Conservation (phyloP, 768 basidiomycete species). For the Jaapia argillacea region DNA sequence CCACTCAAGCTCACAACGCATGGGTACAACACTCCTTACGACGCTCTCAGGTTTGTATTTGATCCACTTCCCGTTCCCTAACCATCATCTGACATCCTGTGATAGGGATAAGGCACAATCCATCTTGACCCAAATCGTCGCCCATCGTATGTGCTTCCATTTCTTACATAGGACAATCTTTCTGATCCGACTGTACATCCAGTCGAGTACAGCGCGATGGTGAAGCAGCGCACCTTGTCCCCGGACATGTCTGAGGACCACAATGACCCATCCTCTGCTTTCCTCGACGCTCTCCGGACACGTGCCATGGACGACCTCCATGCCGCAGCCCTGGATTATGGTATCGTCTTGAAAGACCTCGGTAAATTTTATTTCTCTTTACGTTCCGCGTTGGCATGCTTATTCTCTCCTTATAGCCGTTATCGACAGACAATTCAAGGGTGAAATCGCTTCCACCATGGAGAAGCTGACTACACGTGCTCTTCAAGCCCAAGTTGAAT, state of each 20-base stretch:
- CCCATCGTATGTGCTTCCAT: slow-evolving; percentile 52
- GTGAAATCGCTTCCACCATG: slow-evolving; percentile 76
- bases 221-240: slow-evolving; percentile 73
- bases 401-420: slow-evolving; percentile 42
- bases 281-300: slow-evolving; percentile 72
- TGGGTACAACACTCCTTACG: slow-evolving; percentile 78
- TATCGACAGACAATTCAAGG: slow-evolving; percentile 83
- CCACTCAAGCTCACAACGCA: slow-evolving; percentile 55
- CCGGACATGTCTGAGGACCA: slow-evolving; percentile 69
- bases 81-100: background rate
- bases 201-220: slow-evolving; percentile 52
- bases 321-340: slow-evolving; percentile 72
- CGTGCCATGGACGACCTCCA: slow-evolving; percentile 86
- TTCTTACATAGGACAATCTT: slow-evolving; percentile 17
- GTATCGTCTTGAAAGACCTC: slow-evolving; percentile 74
- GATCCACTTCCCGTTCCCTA: background rate
- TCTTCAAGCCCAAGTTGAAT: slow-evolving; percentile 81
- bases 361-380: slow-evolving; percentile 37
- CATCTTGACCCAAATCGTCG: slow-evolving; percentile 78
- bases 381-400: too few relatives aligned
- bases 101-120: slow-evolving; percentile 84
- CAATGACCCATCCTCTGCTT: slow-evolving; percentile 59
- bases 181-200: slow-evolving; percentile 15
- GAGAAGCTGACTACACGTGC: slow-evolving; percentile 79
- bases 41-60: slow-evolving; percentile 37